A percentile compares a stretch with the other conserved stretches of the same genome.
phyloP scores from a whole-genome alignment of 352 stramenopile genomes.

The Thalassiosira livingstoniorum region DNA sequence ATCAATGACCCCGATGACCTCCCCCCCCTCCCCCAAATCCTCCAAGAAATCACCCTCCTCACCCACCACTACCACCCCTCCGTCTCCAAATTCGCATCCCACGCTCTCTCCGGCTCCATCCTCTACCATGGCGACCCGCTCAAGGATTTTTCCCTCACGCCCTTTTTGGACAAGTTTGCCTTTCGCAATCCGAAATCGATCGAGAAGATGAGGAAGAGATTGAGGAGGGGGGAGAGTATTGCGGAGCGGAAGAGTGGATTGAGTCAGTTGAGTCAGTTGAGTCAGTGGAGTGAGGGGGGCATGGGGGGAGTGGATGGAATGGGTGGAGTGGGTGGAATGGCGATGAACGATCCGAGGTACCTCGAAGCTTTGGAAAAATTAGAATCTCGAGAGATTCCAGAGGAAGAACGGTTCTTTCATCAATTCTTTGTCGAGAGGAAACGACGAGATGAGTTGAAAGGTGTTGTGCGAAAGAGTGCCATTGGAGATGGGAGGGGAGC shows the following conservation, averaged over 20 bases:
- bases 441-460: conserved; percentile 82
- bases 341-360: conserved; percentile 83
- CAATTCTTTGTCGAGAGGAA: conserved; percentile 83
- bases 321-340: too few relatives aligned
- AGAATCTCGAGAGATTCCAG: conserved; percentile 61
- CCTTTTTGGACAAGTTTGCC: conserved; percentile 99
- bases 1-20: too few relatives aligned
- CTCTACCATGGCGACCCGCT: conserved; percentile 95
- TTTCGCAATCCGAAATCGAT: conserved; percentile 96
- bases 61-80: conserved; percentile 96
- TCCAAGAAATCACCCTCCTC: conserved; percentile 94
- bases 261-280: conserved; percentile 7
- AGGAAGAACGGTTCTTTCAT: conserved; percentile 84
- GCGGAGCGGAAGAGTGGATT: conserved; percentile 67
- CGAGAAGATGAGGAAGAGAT: conserved; percentile 59
- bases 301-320: background rate
- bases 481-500: conserved; percentile 52
- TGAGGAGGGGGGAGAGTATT: conserved; percentile 62
- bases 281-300: too few relatives aligned
- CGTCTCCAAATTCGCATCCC: conserved; percentile 90
- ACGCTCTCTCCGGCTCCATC: conserved; percentile 87
- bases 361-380: too few relatives aligned
- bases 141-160: conserved; percentile 95
- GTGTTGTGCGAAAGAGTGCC: conserved; percentile 63
- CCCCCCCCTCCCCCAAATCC: conserved; percentile 85